Evolutionary conservation across 2,329 filamentous ascomycete genomes (phyloP), one percentile per base, ranked within the genome.

Genomic region (Elsinoe ampelina): DNA sequence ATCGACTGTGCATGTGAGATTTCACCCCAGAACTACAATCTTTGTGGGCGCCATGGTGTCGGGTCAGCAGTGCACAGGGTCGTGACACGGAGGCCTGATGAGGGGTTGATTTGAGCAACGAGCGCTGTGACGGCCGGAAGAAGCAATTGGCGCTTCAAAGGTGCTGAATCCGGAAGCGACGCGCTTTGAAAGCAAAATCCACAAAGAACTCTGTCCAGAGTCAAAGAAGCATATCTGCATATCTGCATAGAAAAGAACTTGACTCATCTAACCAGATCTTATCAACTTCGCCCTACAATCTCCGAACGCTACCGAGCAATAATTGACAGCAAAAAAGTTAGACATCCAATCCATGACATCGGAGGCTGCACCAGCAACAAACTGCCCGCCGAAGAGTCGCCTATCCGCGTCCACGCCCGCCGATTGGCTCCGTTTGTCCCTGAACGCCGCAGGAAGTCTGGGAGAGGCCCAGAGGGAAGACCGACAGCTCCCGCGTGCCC

Each of bases 11-110:
- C 36, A 30, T 45, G n/a, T 20, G 54, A 41, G 2, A 35, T 32
- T 71, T 67, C 67, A 77, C 76, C 76, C 76, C 41, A 78, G 67
- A 8, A 78, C 73, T 3, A 77, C 73, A 39, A 79, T 70, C 51
- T 71, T 73, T 20, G 65, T 41, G 11, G 55, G 48, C 26, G 59
- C 26, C 47, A 58, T 51, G 17, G 52, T 58, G 22, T 19, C 30
- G 41, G 19, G 20, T 50, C 26, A 50, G 45, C 30, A 32, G 43
- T 32, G 7, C 26, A 48, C 12, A 34, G 43, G 30, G 22, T 35
- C 7, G 30, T 32, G 30, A 48, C 32, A n/a, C 22, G 43, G 43
- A 32, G 43, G 43, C 22, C 30, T 32, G 26, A 48, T 48, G 22
- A 48, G 43, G 43, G 22, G 43, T 43, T 26, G 22, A 26, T 26